phyloP scores from a whole-genome alignment of 2,329 filamentous ascomycete species.

The Aspergillus fumigatiaffinis region DNA sequence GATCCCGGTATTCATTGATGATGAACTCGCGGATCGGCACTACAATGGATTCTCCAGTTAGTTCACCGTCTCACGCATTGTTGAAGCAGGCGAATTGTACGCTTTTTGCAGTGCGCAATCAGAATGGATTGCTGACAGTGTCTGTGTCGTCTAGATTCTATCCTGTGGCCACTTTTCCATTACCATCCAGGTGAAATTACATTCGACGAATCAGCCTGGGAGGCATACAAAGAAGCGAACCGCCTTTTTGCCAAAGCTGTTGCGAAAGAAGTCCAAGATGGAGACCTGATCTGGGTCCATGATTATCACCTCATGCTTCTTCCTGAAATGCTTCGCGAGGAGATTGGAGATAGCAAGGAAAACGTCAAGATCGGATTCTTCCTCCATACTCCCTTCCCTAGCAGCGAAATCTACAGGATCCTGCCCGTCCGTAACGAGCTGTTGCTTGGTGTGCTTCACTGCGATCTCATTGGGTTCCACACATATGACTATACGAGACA shows the following conservation, averaged over 20 bases:
- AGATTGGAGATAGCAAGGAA: constrained; percentile 73
- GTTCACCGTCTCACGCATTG: constrained; percentile 25
- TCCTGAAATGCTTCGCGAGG: constrained; percentile 85
- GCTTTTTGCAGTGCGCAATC: background rate
- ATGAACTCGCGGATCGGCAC: constrained; percentile 88
- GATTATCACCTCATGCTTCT: constrained; percentile 96
- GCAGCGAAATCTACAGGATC: constrained; percentile 91
- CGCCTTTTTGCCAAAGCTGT: constrained; percentile 82
- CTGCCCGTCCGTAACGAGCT: constrained; percentile 84
- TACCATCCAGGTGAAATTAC: constrained; percentile 97
- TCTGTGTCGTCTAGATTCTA: constrained; percentile 61
- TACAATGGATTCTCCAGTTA: constrained; percentile 97
- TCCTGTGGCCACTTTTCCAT: constrained; percentile 94
- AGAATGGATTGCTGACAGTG: constrained; percentile 11
- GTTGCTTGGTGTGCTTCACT: constrained; percentile 77
- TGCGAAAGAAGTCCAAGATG: constrained; percentile 78
- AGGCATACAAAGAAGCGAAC: constrained; percentile 86
- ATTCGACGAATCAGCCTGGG: constrained; percentile 89
- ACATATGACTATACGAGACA: constrained; percentile 95
- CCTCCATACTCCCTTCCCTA: constrained; percentile 90
- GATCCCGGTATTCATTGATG: constrained; percentile 86
- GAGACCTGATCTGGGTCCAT: constrained; percentile 91
- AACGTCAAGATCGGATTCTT: constrained; percentile 97
- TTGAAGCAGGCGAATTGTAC: background rate
- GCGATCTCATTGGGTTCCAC: constrained; percentile 91